phyloP scores from a whole-genome alignment of 2,329 filamentous ascomycete species.

The Claviceps spartinae region DNA sequence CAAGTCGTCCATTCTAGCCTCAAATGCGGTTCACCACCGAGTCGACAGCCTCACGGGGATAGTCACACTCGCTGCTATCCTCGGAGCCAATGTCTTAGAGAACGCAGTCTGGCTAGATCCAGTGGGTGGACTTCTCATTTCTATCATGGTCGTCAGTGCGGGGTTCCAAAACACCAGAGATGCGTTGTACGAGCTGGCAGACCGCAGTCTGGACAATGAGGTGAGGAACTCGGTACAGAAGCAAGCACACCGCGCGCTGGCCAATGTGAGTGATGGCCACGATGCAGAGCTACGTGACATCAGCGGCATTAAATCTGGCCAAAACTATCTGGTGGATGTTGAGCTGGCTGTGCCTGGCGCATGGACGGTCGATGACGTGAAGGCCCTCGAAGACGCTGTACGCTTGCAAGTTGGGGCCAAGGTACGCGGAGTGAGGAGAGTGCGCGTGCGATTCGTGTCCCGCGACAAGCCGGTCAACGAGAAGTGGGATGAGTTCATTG shows the following conservation, averaged over 20 bases:
- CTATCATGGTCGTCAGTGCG: constrained; percentile 81
- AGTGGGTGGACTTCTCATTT: constrained; percentile 84
- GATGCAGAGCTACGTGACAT: constrained; percentile 62
- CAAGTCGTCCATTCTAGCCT: constrained; percentile 89
- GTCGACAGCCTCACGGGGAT: constrained; percentile 92
- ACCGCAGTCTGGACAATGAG: constrained; percentile 76
- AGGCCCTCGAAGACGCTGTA: constrained; percentile 58
- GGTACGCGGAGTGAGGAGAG: constrained; percentile 70
- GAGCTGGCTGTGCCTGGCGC: constrained; percentile 66
- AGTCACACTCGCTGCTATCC: constrained; percentile 78
- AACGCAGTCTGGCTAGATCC: constrained; percentile 90
- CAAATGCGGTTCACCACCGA: constrained; percentile 91
- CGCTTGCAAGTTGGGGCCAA: constrained; percentile 59
- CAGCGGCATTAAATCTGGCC: constrained; percentile 85
- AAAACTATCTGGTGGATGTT: constrained; percentile 88
- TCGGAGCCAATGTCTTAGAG: constrained; percentile 73
- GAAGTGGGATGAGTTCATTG: constrained; percentile 66
- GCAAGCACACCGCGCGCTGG: constrained; percentile 47
- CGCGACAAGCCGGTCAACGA: constrained; percentile 45
- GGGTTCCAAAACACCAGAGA: constrained; percentile 75
- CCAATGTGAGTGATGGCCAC: constrained; percentile 36
- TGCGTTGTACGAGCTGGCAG: constrained; percentile 79
- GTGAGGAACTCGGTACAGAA: constrained; percentile 59
- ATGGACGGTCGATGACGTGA: constrained; percentile 62
- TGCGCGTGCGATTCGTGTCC: constrained; percentile 73